Percentiles rank a stretch among this genome's conserved stretches.
phyloP scores from a whole-genome alignment of 371 early-diverging fungal species.

The Mucor circinelloides region DNA sequence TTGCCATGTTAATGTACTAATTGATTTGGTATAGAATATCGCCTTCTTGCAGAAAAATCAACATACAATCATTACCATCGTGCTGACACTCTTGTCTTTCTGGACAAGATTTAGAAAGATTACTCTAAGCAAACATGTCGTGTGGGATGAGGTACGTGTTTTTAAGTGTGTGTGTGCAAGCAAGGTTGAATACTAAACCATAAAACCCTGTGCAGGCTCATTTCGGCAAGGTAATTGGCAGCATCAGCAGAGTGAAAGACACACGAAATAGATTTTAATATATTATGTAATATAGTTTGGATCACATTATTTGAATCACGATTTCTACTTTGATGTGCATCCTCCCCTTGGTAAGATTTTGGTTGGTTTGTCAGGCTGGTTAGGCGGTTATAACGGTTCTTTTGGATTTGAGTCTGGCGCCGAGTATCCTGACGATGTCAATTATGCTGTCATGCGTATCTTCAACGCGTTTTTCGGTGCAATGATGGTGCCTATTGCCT shows the following conservation, averaged over 20 bases:
- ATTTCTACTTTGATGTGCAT: constrained; percentile 99
- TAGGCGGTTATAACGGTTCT: constrained; percentile 90
- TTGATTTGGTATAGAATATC: constrained; percentile 30
- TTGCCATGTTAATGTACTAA: neutral
- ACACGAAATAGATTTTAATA: neutral
- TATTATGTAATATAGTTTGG: constrained; percentile 72
- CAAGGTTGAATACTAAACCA: too few species aligned
- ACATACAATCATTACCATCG: constrained; percentile 51
- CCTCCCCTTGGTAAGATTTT: constrained; percentile 99
- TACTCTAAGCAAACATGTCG: constrained; percentile 72
- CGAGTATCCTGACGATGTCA: constrained; percentile 82
- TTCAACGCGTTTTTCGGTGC: constrained; percentile 94
- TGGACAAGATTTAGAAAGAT: constrained; percentile 87
- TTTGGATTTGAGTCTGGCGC: constrained; percentile 93
- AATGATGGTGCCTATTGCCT: constrained; percentile 92
- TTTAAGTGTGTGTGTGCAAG: neutral
- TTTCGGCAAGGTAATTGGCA: constrained; percentile 75
- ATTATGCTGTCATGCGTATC: constrained; percentile 93
- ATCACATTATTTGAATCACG: constrained; percentile 89
- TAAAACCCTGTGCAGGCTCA: constrained; percentile 63
- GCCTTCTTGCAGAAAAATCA: constrained; percentile 57
- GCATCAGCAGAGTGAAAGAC: neutral
- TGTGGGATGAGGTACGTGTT: constrained; percentile 75
- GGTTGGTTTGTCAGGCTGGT: constrained; percentile 87
- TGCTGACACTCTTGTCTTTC: constrained; percentile 67